These are phyloP conservation scores for Staphylotrichum longicolle DNA, from an alignment of 495 filamentous ascomycete species.

Conservation along the genomic window DNA sequence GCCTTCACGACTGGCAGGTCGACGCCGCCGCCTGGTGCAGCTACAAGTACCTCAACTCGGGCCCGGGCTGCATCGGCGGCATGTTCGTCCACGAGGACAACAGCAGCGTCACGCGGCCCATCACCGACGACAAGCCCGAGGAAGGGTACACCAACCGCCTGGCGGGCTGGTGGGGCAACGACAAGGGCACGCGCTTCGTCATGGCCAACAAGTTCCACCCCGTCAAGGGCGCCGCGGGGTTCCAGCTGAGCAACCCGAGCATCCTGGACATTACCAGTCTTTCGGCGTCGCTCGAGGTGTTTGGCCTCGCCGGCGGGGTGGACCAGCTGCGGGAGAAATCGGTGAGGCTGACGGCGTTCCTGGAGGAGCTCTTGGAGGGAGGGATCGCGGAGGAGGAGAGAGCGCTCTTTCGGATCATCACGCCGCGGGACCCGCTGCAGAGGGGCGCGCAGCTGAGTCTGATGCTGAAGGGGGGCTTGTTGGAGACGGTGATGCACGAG, in stretches of 20 bases:
- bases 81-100: constrained; percentile 83
- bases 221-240: constrained; percentile 64
- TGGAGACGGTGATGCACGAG: constrained; percentile 65
- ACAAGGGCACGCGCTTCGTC: constrained; percentile 69
- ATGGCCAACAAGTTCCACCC: constrained; percentile 81
- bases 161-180: constrained; percentile 88
- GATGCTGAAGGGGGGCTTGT: constrained; percentile 60
- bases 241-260: constrained; percentile 67
- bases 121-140: constrained; percentile 36
- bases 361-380: constrained; percentile 57
- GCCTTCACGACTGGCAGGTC: constrained; percentile 88
- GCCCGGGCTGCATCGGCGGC: constrained; percentile 83
- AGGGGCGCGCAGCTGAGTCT: constrained; percentile 88
- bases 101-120: constrained; percentile 49
- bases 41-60: constrained; percentile 95
- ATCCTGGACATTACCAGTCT: constrained; percentile 68
- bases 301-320: constrained; percentile 68
- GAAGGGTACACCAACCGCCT: constrained; percentile 56
- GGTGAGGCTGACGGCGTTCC: constrained; percentile 70
- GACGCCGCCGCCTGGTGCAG: constrained; percentile 97
- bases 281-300: constrained; percentile 74
- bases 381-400: constrained; percentile 41
- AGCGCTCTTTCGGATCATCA: constrained; percentile 71
- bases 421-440: constrained; percentile 66
- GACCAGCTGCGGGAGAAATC: constrained; percentile 69